Evolutionary conservation across 202 grass and related monocot genomes (phyloP).

Genomic region (Thinopyrum obtusiflorum): DNA sequence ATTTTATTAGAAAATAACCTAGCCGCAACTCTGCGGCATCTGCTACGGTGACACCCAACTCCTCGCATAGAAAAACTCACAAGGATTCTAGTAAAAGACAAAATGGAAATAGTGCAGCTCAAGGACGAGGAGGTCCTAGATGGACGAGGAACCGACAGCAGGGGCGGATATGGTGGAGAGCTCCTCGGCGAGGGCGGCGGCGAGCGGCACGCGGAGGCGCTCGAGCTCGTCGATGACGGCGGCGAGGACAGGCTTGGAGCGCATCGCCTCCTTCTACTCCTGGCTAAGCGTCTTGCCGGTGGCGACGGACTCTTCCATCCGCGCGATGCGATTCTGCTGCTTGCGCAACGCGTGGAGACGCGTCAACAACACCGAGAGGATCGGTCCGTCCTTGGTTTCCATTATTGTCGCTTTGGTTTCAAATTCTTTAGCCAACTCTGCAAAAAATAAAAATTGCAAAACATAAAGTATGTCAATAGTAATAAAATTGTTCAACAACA

Average conservation of each 20-base stretch:
- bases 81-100: too few species aligned
- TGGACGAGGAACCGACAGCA: not conserved
- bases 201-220: conserved; percentile 66
- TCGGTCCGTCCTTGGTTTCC: conserved; percentile 61
- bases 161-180: conserved; percentile 37
- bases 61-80: too few species aligned
- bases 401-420: too few species aligned
- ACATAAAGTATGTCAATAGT: too few species aligned
- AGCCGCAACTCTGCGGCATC: too few species aligned
- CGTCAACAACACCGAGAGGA: conserved; percentile 69
- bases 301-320: conserved; percentile 83
- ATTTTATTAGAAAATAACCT: too few species aligned
- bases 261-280: conserved; percentile 91
- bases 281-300: conserved; percentile 67
- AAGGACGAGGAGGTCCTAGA: not conserved
- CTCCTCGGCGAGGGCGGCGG: conserved; percentile 64
- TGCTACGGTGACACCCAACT: too few species aligned
- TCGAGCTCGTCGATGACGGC: conserved; percentile 81
- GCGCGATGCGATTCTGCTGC: conserved; percentile 85
- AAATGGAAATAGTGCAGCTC: too few species aligned
- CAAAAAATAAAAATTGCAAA: too few species aligned
- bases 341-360: conserved; percentile 84
- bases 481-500: too few species aligned
- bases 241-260: conserved; percentile 61
- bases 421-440: too few species aligned